Evolutionary conservation across 73 alveolate genomes (phyloP).

Genomic region (Paramecium sonneborni): DNA sequence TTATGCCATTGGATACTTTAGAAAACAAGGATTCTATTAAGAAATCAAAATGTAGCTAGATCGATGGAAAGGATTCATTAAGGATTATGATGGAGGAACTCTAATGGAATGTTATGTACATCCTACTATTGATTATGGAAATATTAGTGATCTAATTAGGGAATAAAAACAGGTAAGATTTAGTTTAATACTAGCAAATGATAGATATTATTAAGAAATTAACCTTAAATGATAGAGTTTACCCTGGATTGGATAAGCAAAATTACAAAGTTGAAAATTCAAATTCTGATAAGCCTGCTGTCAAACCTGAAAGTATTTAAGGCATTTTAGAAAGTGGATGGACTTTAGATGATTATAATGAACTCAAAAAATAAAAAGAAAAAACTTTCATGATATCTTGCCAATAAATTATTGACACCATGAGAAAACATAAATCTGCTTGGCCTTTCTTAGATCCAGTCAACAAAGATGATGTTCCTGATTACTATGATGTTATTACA

Average conservation of each 20-base stretch:
- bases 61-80: conserved; percentile 92
- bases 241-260: conserved; percentile 66
- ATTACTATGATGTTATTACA: conserved; percentile 88
- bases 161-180: conserved; percentile 76
- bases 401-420: conserved; percentile 61
- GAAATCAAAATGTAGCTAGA: conserved; percentile 79
- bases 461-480: conserved; percentile 83
- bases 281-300: conserved; percentile 37
- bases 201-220: conserved; percentile 70
- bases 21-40: conserved; percentile 93
- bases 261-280: conserved; percentile 68
- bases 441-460: conserved; percentile 96
- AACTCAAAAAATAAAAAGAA: conserved; percentile 80
- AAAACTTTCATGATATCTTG: conserved; percentile 73
- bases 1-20: conserved; percentile 94
- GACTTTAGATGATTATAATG: conserved; percentile 79
- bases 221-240: conserved; percentile 51
- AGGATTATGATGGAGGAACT: conserved; percentile 96
- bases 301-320: conserved; percentile 70
- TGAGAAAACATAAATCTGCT: conserved; percentile 64
- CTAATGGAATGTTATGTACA: conserved; percentile 92
- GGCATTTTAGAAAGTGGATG: conserved; percentile 92
- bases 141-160: conserved; percentile 75
- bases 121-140: conserved; percentile 79
- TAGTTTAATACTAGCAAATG: conserved; percentile 13